phyloP scores from a whole-genome alignment of 2,329 filamentous ascomycete species.

The Paecilomyces fulvus region DNA sequence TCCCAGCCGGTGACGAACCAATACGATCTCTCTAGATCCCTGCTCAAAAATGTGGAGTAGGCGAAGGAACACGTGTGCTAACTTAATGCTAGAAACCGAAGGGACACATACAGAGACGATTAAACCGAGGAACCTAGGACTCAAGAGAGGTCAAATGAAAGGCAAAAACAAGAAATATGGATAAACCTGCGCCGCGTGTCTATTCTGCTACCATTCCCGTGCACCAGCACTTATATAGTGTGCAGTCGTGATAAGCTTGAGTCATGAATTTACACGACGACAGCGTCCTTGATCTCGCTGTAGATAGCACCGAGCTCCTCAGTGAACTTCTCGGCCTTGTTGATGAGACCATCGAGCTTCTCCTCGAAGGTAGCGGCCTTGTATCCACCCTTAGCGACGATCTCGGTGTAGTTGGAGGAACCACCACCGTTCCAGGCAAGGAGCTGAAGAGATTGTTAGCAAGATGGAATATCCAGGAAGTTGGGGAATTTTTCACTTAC shows the following conservation, averaged over 20 bases:
- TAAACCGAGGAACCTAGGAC: constrained; percentile 11
- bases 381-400: constrained; percentile 67
- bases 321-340: constrained; percentile 40
- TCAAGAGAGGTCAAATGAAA: constrained; percentile 8
- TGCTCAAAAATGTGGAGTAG: not conserved
- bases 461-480: not conserved
- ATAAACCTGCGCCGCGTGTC: constrained; percentile 18
- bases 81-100: constrained; percentile 4
- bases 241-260: constrained; percentile 1
- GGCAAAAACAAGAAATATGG: constrained; percentile 12
- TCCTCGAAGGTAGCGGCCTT: constrained; percentile 39
- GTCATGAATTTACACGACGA: constrained; percentile 28
- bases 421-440: constrained; percentile 99
- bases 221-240: constrained; percentile 5
- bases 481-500: constrained; percentile 31
- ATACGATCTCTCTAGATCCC: not conserved
- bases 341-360: constrained; percentile 34
- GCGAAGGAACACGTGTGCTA: not conserved
- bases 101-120: constrained; percentile 12
- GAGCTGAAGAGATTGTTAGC: constrained; percentile 41
- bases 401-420: constrained; percentile 79
- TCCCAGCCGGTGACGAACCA: not conserved
- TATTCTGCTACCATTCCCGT: constrained; percentile 16
- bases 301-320: constrained; percentile 41
- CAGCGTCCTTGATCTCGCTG: constrained; percentile 34